phyloP scores from a whole-genome alignment of 2,329 filamentous ascomycete genomes.

The Hypoxylon sp. region DNA sequence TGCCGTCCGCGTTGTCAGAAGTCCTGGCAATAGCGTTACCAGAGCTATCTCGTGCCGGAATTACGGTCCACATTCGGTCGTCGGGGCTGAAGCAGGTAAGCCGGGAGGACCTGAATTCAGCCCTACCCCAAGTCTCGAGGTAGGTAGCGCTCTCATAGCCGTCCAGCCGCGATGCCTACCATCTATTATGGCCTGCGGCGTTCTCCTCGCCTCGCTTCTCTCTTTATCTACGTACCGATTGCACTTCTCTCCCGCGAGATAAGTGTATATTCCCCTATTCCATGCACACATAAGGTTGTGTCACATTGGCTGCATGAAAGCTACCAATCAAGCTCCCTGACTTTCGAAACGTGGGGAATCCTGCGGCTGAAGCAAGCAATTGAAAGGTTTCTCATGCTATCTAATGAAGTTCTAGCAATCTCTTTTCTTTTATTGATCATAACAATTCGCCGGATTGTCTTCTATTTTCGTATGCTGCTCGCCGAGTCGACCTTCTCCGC shows the following conservation, averaged over 20 bases:
- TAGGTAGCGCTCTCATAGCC: constrained; percentile 14
- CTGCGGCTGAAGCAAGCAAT: constrained; percentile 31
- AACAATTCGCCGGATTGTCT: neutral
- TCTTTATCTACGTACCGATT: constrained; percentile 26
- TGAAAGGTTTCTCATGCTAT: constrained; percentile 18
- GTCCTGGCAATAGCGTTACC: constrained; percentile 13
- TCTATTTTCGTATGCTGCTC: constrained; percentile 33
- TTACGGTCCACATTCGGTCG: constrained; percentile 34
- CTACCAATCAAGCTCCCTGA: constrained; percentile 35
- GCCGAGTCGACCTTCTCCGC: constrained; percentile 33
- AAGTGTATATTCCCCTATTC: constrained; percentile 9
- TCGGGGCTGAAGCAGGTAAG: constrained; percentile 36
- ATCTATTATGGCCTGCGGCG: constrained; percentile 8
- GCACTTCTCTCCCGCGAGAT: constrained; percentile 10
- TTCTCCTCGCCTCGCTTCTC: constrained; percentile 1
- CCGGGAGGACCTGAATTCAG: constrained; percentile 25
- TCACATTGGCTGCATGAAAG: constrained; percentile 25
- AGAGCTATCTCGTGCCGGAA: constrained; percentile 6
- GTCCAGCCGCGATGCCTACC: constrained; percentile 9
- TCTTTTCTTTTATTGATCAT: constrained; percentile 5
- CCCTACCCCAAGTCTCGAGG: constrained; percentile 22
- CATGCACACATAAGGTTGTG: constrained; percentile 31
- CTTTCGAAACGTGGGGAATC: constrained; percentile 38
- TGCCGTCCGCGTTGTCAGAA: constrained; percentile 1
- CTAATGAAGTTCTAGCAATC: constrained; percentile 8